Evolutionary conservation across 2,329 filamentous ascomycete genomes (phyloP), one percentile per base, ranked within the genome.

Genomic region (Uncinocarpus reesii): DNA sequence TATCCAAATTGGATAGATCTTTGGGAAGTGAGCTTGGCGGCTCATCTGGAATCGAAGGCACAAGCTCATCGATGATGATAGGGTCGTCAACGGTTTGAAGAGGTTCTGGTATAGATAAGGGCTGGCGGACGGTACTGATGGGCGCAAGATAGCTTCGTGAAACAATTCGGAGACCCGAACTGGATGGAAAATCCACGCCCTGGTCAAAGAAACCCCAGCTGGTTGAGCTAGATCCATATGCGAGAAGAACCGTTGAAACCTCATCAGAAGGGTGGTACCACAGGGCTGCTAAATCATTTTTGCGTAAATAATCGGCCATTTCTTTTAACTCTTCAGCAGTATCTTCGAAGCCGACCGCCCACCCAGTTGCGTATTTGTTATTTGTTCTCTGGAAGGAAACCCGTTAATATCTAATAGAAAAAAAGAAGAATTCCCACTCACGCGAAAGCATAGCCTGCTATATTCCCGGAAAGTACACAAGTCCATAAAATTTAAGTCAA

Each of bases 401-500:
- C 16, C 21, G 28, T 56, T 23, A 53, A 46, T 15, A 31, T 23
- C 10, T 4, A 34, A 32, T 34, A n/a, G 31, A 26, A 15, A 44
- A 44, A 23, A 23, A 23, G 13, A 45, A 15, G n/a, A 35, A 45
- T 5, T 28, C 16, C 7, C 16, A 49, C 58, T 53, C 58, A 65
- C 63, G 29, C 50, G 52, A 8, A 53, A n/a, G 42, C 58, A 61
- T 20, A 66, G 49, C 7, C 18, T 16, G 18, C 50, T 40, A 42
- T 64, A 66, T 29, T 63, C 52, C 3, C 60, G 49, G 1, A 57
- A 24, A 2, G 57, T 60, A 52, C 60, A 65, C 1, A 62, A 20
- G 24, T 68, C 50, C 18, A 58, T 54, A 50, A 68, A 66, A 56
- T 62, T 62, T 15, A 68, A 31, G 15, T 60, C 53, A 15, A 64